A percentile compares a stretch with the other conserved stretches of the same genome.
Evolutionary conservation across 345 rosid species (phyloP).

Genomic region (Salix arbutifolia): DNA sequence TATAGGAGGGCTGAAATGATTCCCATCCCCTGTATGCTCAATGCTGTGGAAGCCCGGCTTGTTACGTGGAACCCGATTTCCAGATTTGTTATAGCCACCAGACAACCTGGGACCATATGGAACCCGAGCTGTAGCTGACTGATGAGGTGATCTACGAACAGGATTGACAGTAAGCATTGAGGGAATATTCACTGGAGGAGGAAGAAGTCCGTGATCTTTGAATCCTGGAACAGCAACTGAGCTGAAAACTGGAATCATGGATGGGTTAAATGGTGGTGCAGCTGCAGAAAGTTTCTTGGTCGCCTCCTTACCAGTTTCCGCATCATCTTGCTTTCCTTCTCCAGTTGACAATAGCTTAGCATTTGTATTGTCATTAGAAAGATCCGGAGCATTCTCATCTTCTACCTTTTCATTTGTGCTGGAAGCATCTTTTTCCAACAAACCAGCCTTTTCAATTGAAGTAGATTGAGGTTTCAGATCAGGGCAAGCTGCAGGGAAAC

Average conservation of each 20-base stretch:
- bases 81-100: conserved; percentile 76
- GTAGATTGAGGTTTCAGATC: conserved; percentile 23
- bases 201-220: conserved; percentile 81
- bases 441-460: conserved; percentile 25
- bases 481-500: conserved; percentile 28
- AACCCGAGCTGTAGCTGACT: conserved; percentile 89
- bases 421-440: conserved; percentile 35
- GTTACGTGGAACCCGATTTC: conserved; percentile 58
- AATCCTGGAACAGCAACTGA: conserved; percentile 66
- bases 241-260: conserved; percentile 70
- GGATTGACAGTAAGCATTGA: conserved; percentile 72
- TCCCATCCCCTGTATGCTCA: conserved; percentile 55
- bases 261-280: conserved; percentile 93
- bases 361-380: conserved; percentile 30
- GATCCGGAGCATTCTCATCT: conserved; percentile 35
- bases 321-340: conserved; percentile 60
- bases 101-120: conserved; percentile 98
- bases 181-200: conserved; percentile 83
- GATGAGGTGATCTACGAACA: conserved; percentile 81
- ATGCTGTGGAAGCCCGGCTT: conserved; percentile 56
- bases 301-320: conserved; percentile 62
- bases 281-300: conserved; percentile 91
- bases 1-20: conserved; percentile 55
- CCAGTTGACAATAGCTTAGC: conserved; percentile 36
- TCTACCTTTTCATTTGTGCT: conserved; percentile 24